Conservation (phyloP, 2,329 filamentous ascomycete species). For the Epichloe amarillans region DNA sequence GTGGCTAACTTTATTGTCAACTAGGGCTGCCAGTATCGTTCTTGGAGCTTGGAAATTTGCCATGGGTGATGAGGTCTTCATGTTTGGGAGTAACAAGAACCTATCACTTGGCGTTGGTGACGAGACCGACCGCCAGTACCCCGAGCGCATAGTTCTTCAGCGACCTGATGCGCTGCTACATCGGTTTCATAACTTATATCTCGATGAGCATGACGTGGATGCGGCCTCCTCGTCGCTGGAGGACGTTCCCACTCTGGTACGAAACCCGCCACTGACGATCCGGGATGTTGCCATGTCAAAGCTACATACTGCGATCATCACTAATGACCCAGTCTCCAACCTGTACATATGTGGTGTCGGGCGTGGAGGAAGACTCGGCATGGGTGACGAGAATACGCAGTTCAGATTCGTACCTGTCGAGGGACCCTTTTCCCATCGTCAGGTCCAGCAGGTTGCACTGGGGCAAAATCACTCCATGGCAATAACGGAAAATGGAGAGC, state of each 20-base stretch:
- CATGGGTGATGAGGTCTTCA: constrained; percentile 71
- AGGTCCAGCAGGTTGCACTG: constrained; percentile 63
- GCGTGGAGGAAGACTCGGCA: constrained; percentile 74
- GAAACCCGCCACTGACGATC: constrained; percentile 58
- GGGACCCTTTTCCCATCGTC: constrained; percentile 60
- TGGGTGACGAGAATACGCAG: constrained; percentile 78
- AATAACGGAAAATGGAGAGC: constrained; percentile 70
- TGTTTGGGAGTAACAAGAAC: constrained; percentile 95
- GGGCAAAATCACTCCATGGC: constrained; percentile 88
- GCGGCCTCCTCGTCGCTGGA: constrained; percentile 16
- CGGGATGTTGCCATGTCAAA: constrained; percentile 83
- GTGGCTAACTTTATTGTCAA: neutral
- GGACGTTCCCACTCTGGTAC: constrained; percentile 60
- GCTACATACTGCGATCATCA: constrained; percentile 78
- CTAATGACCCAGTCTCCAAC: constrained; percentile 76
- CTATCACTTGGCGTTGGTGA: constrained; percentile 87
- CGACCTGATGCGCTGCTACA: constrained; percentile 67
- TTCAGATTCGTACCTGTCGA: constrained; percentile 79
- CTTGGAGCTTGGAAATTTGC: constrained; percentile 10
- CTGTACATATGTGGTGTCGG: constrained; percentile 89
- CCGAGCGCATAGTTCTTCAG: constrained; percentile 65
- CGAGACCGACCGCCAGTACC: constrained; percentile 85
- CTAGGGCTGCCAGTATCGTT: constrained; percentile 10
- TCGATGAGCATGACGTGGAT: constrained; percentile 31
- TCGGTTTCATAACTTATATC: constrained; percentile 57